Evolutionary conservation across 805 yeast species (phyloP).

Genomic region (Ogataea kodamae): DNA sequence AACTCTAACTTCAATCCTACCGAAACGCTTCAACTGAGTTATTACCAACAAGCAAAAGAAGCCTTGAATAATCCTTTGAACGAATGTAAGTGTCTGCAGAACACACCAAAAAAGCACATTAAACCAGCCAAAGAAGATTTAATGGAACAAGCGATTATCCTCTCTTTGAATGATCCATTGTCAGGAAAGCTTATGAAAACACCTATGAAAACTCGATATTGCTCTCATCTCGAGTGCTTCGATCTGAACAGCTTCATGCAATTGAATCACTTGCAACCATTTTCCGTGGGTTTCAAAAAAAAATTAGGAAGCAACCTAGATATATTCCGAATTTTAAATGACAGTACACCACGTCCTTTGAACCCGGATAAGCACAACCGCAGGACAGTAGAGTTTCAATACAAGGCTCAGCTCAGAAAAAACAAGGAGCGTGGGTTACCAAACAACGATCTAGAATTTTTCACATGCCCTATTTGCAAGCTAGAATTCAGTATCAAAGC

Average conservation of each 20-base stretch:
- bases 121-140: constrained; percentile 26
- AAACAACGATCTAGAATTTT: constrained; percentile 30
- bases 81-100: too few species aligned
- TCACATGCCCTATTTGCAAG: constrained; percentile 36
- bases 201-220: constrained; percentile 31
- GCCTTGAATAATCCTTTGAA: background rate
- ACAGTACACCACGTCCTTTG: constrained; percentile 25
- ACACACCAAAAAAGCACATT: background rate
- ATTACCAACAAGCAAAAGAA: background rate
- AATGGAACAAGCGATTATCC: constrained; percentile 26
- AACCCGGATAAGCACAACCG: constrained; percentile 23
- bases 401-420: constrained; percentile 18
- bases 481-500: constrained; percentile 31
- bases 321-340: constrained; percentile 24
- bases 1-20: background rate
- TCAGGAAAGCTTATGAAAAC: constrained; percentile 29
- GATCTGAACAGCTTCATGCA: constrained; percentile 31
- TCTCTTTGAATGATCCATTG: constrained; percentile 34
- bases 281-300: constrained; percentile 23
- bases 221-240: constrained; percentile 37
- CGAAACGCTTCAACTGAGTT: background rate
- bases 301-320: constrained; percentile 15
- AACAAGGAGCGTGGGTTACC: constrained; percentile 18
- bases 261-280: constrained; percentile 29
- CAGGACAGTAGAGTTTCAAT: constrained; percentile 22